phyloP scores from a whole-genome alignment of 805 yeast genomes.

The Kodamaea nitidulidarum region DNA sequence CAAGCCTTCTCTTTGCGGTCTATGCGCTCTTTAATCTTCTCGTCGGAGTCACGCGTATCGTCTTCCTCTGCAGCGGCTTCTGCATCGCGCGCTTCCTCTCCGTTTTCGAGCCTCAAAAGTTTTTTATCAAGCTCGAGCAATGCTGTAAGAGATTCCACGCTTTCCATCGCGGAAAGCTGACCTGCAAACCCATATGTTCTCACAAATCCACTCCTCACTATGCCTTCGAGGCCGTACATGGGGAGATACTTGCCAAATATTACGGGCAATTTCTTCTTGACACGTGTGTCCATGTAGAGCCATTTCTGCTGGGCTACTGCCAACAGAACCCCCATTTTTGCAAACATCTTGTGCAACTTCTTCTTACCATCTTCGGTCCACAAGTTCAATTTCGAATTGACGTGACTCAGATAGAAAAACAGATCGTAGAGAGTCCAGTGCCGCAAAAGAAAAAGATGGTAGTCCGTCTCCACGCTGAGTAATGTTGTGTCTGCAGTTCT shows the following conservation, averaged over 20 bases:
- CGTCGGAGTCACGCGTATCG: slow-evolving; percentile 20
- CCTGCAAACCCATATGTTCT: slow-evolving; percentile 87
- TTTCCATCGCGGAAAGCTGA: slow-evolving; percentile 85
- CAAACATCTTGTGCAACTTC: slow-evolving; percentile 83
- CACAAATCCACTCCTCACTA: slow-evolving; percentile 81
- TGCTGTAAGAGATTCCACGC: slow-evolving; percentile 84
- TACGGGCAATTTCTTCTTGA: slow-evolving; percentile 67
- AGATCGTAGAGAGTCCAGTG: slow-evolving; percentile 94
- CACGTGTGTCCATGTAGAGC: slow-evolving; percentile 79
- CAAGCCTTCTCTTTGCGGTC: slow-evolving; percentile 54
- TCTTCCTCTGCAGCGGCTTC: slow-evolving; percentile 11
- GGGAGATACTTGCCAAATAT: slow-evolving; percentile 70
- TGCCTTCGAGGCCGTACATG: slow-evolving; percentile 74
- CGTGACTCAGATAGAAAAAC: slow-evolving; percentile 85
- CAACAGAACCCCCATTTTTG: slow-evolving; percentile 91
- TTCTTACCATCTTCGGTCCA: slow-evolving; percentile 93
- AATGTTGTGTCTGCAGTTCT: slow-evolving; percentile 41
- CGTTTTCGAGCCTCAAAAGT: slow-evolving; percentile 12
- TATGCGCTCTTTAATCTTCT: slow-evolving; percentile 21
- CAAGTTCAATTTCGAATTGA: slow-evolving; percentile 77
- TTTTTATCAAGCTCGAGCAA: slow-evolving; percentile 63
- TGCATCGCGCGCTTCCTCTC: slow-evolving; percentile 9
- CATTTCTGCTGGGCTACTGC: slow-evolving; percentile 88
- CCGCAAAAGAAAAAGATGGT: slow-evolving; percentile 76
- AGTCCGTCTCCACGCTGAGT: slow-evolving; percentile 74